Percentiles rank a stretch among this genome's conserved stretches.
phyloP scores from a whole-genome alignment of 306 rosid species.

The Cajanus cajan region DNA sequence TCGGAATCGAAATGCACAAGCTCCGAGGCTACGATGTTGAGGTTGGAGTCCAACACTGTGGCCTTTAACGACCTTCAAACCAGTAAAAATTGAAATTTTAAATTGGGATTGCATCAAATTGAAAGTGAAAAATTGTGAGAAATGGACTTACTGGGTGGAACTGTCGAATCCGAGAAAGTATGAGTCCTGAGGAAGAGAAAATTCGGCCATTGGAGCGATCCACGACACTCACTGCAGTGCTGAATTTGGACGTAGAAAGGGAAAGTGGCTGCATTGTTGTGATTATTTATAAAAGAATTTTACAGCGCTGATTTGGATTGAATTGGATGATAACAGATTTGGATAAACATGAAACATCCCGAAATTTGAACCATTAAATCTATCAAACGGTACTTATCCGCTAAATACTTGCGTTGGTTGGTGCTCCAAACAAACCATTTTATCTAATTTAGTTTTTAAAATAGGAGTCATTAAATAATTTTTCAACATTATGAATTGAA shows the following conservation, averaged over 20 bases:
- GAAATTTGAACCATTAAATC: neutral
- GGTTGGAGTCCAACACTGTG: conserved; percentile 75
- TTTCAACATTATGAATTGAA: too few relatives aligned
- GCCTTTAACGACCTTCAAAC: conserved; percentile 84
- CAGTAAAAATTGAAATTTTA: conserved; percentile 16
- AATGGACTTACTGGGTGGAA: conserved; percentile 76
- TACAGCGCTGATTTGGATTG: neutral
- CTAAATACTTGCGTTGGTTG: too few relatives aligned
- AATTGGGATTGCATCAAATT: neutral
- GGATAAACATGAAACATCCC: neutral
- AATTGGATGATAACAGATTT: conserved; percentile 25
- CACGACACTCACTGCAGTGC: neutral
- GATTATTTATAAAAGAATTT: neutral
- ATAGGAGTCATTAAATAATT: too few relatives aligned
- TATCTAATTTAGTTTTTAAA: too few relatives aligned
- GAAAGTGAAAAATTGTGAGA: conserved; percentile 17
- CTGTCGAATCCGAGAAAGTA: conserved; percentile 88
- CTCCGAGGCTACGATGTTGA: conserved; percentile 69
- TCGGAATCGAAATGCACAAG: conserved; percentile 79
- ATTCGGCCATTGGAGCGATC: conserved; percentile 56
- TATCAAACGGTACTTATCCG: neutral
- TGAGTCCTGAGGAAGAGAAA: conserved; percentile 62
- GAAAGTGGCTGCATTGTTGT: neutral
- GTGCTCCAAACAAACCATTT: too few relatives aligned
- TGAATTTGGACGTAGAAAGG: neutral